A percentile compares a stretch with the other conserved stretches of the same genome.
Conservation (phyloP, 306 rosid genomes). For the Cicer pinnatifidum region DNA sequence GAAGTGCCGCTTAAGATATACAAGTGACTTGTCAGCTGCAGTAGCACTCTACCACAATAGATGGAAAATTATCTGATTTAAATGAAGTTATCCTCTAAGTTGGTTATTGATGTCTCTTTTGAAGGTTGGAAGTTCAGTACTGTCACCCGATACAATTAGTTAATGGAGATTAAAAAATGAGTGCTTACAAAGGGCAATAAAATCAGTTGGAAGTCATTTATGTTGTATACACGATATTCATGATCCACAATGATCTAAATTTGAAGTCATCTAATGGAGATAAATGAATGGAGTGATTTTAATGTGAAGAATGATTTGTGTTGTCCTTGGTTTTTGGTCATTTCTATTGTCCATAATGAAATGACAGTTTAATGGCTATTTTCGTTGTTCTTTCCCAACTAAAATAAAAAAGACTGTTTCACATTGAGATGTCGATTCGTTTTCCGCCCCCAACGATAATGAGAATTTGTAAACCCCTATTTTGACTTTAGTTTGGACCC, state of each 20-base stretch:
- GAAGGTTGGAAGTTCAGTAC: conserved; percentile 40
- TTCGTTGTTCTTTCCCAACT: too few relatives aligned
- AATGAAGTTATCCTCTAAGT: conserved; percentile 39
- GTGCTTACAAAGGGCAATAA: conserved; percentile 32
- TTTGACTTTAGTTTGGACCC: too few relatives aligned
- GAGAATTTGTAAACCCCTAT: too few relatives aligned
- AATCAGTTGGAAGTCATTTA: conserved; percentile 41
- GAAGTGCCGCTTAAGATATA: conserved; percentile 38
- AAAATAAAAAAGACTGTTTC: too few relatives aligned
- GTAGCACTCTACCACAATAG: conserved; percentile 25
- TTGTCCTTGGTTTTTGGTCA: conserved; percentile 36
- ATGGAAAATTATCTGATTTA: conserved; percentile 41
- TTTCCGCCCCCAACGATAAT: too few relatives aligned
- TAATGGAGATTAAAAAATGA: conserved; percentile 35
- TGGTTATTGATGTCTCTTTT: conserved; percentile 43
- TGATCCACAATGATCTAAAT: conserved; percentile 31
- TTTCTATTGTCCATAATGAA: conserved; percentile 36
- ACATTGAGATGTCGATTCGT: too few relatives aligned
- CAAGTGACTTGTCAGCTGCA: conserved; percentile 45
- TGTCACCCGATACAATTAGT: conserved; percentile 37
- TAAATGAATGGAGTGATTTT: conserved; percentile 34
- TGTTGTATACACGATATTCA: conserved; percentile 19
- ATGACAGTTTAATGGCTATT: conserved; percentile 31
- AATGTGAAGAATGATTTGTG: conserved; percentile 31
- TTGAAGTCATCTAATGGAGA: conserved; percentile 43